Evolutionary conservation across 2,329 filamentous ascomycete genomes (phyloP).

Genomic region (Fusarium goolgardi): DNA sequence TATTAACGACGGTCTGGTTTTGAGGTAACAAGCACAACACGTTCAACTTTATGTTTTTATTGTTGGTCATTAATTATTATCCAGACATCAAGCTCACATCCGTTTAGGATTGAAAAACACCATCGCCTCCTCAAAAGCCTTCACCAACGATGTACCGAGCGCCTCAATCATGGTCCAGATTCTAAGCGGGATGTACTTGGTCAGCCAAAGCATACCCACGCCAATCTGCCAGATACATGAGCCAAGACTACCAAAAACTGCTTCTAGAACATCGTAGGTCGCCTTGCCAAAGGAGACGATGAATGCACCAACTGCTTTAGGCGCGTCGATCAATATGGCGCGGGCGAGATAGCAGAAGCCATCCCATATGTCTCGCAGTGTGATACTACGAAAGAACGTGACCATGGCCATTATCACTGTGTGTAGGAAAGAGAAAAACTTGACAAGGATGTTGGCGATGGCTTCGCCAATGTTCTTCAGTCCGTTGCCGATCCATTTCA

Average conservation of each 20-base stretch:
- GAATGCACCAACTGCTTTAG: conserved; percentile 45
- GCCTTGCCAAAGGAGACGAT: conserved; percentile 41
- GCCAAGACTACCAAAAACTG: conserved; percentile 50
- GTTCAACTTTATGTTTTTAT: background rate
- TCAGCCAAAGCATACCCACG: conserved; percentile 45
- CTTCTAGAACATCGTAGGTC: conserved; percentile 46
- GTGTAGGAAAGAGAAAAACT: conserved; percentile 51
- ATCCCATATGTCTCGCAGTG: conserved; percentile 55
- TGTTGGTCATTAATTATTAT: background rate
- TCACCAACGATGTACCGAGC: conserved; percentile 48
- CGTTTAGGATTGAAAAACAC: conserved; percentile 55
- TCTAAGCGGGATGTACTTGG: conserved; percentile 51
- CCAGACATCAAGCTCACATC: conserved; percentile 11
- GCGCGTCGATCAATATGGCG: conserved; percentile 51
- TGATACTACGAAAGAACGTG: conserved; percentile 52
- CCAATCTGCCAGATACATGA: conserved; percentile 45
- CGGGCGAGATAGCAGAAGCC: conserved; percentile 49
- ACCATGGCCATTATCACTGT: conserved; percentile 51
- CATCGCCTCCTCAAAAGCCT: conserved; percentile 52
- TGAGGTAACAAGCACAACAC: background rate
- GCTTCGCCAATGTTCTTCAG: conserved; percentile 45
- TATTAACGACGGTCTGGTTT: background rate
- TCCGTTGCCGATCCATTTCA: conserved; percentile 49
- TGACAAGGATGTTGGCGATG: conserved; percentile 42
- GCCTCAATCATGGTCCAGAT: conserved; percentile 50